Base-by-base conservation (phyloP, 2,329 filamentous ascomycete genomes). In the Diaporthe aspalathi region DNA sequence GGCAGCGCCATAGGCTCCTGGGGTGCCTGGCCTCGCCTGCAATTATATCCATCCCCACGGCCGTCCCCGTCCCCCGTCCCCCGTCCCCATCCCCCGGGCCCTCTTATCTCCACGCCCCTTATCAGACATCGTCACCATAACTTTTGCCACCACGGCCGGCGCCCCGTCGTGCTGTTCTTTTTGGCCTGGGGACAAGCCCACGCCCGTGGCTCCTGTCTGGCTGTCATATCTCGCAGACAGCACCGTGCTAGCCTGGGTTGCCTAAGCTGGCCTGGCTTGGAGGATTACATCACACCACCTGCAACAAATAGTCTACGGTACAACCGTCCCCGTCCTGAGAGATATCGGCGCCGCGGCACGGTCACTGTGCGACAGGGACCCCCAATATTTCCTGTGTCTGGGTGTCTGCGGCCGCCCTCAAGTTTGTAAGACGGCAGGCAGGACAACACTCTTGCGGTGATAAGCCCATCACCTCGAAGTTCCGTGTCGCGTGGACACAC, bases 191-290 rank as follows among this genome's bases (percentile, higher is more conserved):
- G 35, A 68, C 53, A 43, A 68, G 53, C 67, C 43, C 43, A 43
- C 43, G 53, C 67, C 43, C 43, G 32, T 32, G 54, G 53, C 67
- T 68, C 50, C 27, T 60, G 38, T 62, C 35, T 56, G 68, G 65
- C 56, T 70, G 66, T 71, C 63, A 67, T 70, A 73, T 74, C 67
- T 71, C 62, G 70, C 50, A 47, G 67, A 65, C 45, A 65, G 45
- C 45, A 68, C 63, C 67, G 53, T 72, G 67, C 54, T 63, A 62
- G 50, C 38, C 56, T 68, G 54, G 66, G 49, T 68, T 72, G 67
- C 70, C 70, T 73, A 71, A 67, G 71, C 63, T 73, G 62, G 70
- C 24, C 63, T 68, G 67, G 70, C 56, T 47, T 47, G 66, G 40
- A 45, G 52, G 52, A 50, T 53, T 73, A 65, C 66, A 73, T 62